Evolutionary conservation across 2,329 filamentous ascomycete species (phyloP).

Genomic region (Fusarium fujikuroi): DNA sequence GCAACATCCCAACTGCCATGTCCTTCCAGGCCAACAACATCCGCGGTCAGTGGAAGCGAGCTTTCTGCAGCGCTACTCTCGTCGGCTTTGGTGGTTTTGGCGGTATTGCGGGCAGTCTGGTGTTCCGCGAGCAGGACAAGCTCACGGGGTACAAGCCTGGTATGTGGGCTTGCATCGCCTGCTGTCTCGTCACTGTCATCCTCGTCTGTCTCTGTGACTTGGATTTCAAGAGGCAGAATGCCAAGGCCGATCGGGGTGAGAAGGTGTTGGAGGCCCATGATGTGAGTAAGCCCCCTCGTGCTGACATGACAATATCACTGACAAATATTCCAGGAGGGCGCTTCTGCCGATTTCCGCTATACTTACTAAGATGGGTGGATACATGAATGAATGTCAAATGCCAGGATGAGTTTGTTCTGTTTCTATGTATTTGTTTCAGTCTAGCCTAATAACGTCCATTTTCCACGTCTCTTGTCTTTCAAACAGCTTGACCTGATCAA

Average conservation of each 20-base stretch:
- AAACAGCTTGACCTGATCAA: not conserved
- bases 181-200: slow-evolving; percentile 57
- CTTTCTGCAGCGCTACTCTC: slow-evolving; percentile 79
- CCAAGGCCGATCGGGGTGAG: slow-evolving; percentile 63
- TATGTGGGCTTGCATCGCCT: slow-evolving; percentile 65
- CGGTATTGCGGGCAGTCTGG: slow-evolving; percentile 78
- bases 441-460: slow-evolving; percentile 13
- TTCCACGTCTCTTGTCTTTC: slow-evolving; percentile 8
- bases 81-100: slow-evolving; percentile 82
- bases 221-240: slow-evolving; percentile 57
- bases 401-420: not conserved
- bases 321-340: slow-evolving; percentile 39
- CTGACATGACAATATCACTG: slow-evolving; percentile 17
- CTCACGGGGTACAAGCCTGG: slow-evolving; percentile 64
- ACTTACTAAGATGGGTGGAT: slow-evolving; percentile 43
- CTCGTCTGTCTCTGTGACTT: slow-evolving; percentile 56
- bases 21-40: slow-evolving; percentile 90
- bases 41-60: slow-evolving; percentile 88
- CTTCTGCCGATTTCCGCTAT: slow-evolving; percentile 49
- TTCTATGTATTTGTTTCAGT: slow-evolving; percentile 15
- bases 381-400: not conserved
- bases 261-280: slow-evolving; percentile 61
- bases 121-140: slow-evolving; percentile 71
- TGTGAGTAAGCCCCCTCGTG: slow-evolving; percentile 51
- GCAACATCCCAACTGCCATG: slow-evolving; percentile 79